A percentile compares a stretch with the other conserved stretches of the same genome.
phyloP scores from a whole-genome alignment of 371 early-diverging fungal species.

The Mortierella sp. region DNA sequence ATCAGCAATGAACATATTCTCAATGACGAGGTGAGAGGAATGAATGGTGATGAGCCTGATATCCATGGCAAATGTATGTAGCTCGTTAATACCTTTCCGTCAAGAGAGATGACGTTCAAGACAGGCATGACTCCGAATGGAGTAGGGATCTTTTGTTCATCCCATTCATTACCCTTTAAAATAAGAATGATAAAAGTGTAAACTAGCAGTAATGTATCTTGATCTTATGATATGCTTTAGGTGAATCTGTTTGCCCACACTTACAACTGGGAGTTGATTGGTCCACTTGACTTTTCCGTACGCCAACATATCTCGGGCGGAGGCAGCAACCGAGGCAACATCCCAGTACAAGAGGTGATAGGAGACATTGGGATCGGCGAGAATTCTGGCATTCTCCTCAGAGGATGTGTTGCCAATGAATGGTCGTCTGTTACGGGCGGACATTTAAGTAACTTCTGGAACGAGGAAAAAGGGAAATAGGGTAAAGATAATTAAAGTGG shows the following conservation, averaged over 20 bases:
- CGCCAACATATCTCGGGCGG: constrained; percentile 35
- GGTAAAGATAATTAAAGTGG: too few relatives aligned
- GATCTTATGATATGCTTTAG: too few relatives aligned
- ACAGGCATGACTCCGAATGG: constrained; percentile 39
- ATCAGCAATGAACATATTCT: too few relatives aligned
- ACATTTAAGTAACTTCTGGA: too few relatives aligned
- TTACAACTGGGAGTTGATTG: constrained; percentile 17
- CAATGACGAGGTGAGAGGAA: too few relatives aligned
- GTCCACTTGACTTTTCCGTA: constrained; percentile 35
- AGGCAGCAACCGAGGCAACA: constrained; percentile 22
- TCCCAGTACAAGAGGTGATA: constrained; percentile 36
- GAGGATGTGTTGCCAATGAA: constrained; percentile 14
- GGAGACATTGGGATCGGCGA: constrained; percentile 3
- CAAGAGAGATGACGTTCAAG: constrained; percentile 16
- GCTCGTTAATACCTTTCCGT: constrained; percentile 31
- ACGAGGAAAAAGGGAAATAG: too few relatives aligned
- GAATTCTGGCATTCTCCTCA: constrained; percentile 20
- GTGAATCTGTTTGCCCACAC: not conserved
- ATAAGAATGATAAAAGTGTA: not conserved
- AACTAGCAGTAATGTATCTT: not conserved
- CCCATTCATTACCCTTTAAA: constrained; percentile 15
- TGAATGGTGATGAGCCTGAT: too few relatives aligned
- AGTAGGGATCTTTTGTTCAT: constrained; percentile 16
- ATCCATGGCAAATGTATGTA: not conserved
- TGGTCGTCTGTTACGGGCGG: constrained; percentile 3